Evolutionary conservation across 2,329 filamentous ascomycete species (phyloP), one percentile per base, ranked within the genome.

Genomic region (Colletotrichum musae): DNA sequence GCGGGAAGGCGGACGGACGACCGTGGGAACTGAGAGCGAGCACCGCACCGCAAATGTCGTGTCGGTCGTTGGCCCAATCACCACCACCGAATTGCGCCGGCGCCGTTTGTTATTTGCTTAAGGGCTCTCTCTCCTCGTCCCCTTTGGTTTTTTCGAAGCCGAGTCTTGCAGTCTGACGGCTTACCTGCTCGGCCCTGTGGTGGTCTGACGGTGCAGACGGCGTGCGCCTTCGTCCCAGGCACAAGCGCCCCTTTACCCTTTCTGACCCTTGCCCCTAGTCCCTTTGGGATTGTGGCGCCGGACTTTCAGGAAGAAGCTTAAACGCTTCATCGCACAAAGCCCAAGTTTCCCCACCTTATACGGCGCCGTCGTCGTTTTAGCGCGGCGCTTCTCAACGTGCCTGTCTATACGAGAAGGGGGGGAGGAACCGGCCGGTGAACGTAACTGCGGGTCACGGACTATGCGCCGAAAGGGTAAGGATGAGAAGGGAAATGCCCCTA

Each of bases 231-330:
- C 47, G 26, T 13, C 51, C 61, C 16, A 26, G 16, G 61, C n/a
- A 24, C 36, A 36, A 39, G 26, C 13, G 6, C 32, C 10, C 10
- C 18, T n/a, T 28, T 41, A 28, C 2, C 47, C 28, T 26, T n/a
- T 54, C 32, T 32, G 9, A 12, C 15, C 39, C 3, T n/a, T 45
- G 15, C 21, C 12, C n/a, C 12, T 26, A 24, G 28, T 24, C 13
- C 13, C 32, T 36, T 36, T 10, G 6, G 4, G 51, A 45, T 47
- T 16, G 51, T 66, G 57, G 67, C 62, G 56, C 43, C 51, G 43
- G 6, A 60, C 15, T 61, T 16, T 26, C 51, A 18, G 62, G 53
- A 36, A 66, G 62, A 70, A 70, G 67, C 62, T 69, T 69, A 66
- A 69, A 69, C 51, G 45, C 50, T 57, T 21, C 56, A 21, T 39